Evolutionary conservation across 2,329 filamentous ascomycete genomes (phyloP), one percentile per base, ranked within the genome.

Genomic region (Meredithiella fracta): DNA sequence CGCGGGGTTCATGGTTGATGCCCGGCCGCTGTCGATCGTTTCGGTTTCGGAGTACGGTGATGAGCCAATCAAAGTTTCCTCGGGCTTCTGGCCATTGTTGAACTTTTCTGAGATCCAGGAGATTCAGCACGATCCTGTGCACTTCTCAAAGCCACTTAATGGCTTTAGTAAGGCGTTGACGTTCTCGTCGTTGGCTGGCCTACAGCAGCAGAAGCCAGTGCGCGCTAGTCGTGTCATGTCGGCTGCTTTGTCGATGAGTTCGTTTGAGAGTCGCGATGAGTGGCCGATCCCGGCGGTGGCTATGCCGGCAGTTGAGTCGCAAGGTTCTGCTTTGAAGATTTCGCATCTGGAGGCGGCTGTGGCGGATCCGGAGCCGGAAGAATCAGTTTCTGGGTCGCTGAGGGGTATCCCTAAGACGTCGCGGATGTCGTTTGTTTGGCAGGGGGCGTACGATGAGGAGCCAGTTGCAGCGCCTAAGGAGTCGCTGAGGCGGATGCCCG

Each of bases 251-350:
- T 57, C 61, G 14, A 57, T 64, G 23, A 62, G 55, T 17, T 53
- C 58, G 5, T 51, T 65, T 23, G 60, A 62, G 26, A 59, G 61
- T 3, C 61, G 63, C 58, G 56, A 60, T 42, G 59, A 64, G n/a
- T 62, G 64, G 51, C 62, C 65, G 15, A 9, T 34, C 7, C 25
- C 49, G 34, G 34, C 11, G 31, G 47, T 52, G 7, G 51, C 59
- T 15, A 57, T 55, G 1, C 40, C 15, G 15, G 40, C 20, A 44
- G 15, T 22, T 44, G 40, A 44, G 17, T 44, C 29, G 5, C 5
- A 11, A 11, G 29, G 29, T 5, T 59, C 60, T 14, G 8, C 49
- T 40, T 49, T 51, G 37, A 56, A 23, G 22, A 44, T 54, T 29
- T 54, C 52, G n/a, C 37, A 44, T 15, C 15, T 44, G 22, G 40